phyloP scores from a whole-genome alignment of 371 early-diverging fungal species.

The Mortierella sp. region DNA sequence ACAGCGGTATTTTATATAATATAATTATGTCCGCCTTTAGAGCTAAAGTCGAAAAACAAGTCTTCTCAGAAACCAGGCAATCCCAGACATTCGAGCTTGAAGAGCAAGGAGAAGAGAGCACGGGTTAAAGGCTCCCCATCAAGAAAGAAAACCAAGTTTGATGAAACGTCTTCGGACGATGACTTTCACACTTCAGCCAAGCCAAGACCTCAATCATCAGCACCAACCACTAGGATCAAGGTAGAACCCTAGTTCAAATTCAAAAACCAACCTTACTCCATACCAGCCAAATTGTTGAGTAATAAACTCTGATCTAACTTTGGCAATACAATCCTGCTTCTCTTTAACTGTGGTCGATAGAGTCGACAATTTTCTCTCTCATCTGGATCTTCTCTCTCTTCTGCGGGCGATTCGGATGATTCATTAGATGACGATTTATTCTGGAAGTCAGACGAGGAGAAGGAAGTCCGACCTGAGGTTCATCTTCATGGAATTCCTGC shows the following conservation, averaged over 20 bases:
- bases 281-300: constrained; percentile 10
- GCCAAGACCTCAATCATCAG: constrained; percentile 36
- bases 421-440: constrained; percentile 41
- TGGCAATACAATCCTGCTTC: not conserved
- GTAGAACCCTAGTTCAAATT: constrained; percentile 28
- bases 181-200: constrained; percentile 54
- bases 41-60: constrained; percentile 54
- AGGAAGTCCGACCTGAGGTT: constrained; percentile 39
- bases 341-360: constrained; percentile 22
- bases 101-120: constrained; percentile 43
- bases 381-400: constrained; percentile 53
- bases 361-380: constrained; percentile 51
- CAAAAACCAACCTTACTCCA: not conserved
- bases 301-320: constrained; percentile 31
- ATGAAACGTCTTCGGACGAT: constrained; percentile 56
- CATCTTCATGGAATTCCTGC: constrained; percentile 52
- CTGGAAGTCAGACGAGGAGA: constrained; percentile 56
- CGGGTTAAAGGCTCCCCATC: constrained; percentile 37
- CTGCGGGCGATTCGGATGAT: constrained; percentile 53
- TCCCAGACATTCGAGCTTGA: constrained; percentile 18
- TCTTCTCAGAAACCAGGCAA: constrained; percentile 31
- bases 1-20: not conserved
- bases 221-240: constrained; percentile 55
- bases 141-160: constrained; percentile 51
- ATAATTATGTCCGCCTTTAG: constrained; percentile 5